Conservation (phyloP, 352 stramenopile species). For the Phytophthora aleatoria region DNA sequence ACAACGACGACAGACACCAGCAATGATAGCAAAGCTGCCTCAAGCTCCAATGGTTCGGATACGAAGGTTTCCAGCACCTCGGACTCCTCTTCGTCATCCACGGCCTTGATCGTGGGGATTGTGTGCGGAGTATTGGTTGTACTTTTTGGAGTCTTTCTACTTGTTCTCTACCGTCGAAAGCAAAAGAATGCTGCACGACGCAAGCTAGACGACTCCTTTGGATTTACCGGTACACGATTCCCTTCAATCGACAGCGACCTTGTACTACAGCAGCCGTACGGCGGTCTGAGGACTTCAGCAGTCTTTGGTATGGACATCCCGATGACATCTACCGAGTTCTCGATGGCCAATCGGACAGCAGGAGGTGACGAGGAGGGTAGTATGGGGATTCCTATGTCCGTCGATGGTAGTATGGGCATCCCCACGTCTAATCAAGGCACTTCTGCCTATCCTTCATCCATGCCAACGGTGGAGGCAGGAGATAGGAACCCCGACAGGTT, state of each 20-base stretch:
- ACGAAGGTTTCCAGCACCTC: constrained; percentile 10
- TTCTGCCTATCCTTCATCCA: constrained; percentile 2
- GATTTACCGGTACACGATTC: constrained; percentile 22
- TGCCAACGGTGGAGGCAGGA: background rate
- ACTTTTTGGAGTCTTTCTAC: constrained; percentile 16
- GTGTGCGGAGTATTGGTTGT: constrained; percentile 22
- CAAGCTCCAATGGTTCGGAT: constrained; percentile 17
- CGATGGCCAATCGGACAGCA: constrained; percentile 21
- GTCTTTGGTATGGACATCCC: constrained; percentile 22
- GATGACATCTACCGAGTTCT: constrained; percentile 30
- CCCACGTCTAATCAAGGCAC: constrained; percentile 14
- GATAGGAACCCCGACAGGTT: background rate
- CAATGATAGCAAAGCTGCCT: constrained; percentile 5
- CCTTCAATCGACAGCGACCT: constrained; percentile 30
- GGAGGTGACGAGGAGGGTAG: constrained; percentile 10
- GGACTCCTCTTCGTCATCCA: constrained; percentile 22
- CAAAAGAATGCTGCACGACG: constrained; percentile 5
- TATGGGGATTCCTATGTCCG: constrained; percentile 24
- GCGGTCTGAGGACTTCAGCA: constrained; percentile 19
- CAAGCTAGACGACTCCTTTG: constrained; percentile 17
- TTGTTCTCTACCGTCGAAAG: constrained; percentile 25
- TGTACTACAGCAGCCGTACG: constrained; percentile 24
- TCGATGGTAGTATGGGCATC: constrained; percentile 20
- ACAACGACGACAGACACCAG: constrained; percentile 15
- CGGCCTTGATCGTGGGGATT: constrained; percentile 29